Base-by-base conservation (phyloP, 2,329 filamentous ascomycete genomes). In the Lasiodiplodia sp. region DNA sequence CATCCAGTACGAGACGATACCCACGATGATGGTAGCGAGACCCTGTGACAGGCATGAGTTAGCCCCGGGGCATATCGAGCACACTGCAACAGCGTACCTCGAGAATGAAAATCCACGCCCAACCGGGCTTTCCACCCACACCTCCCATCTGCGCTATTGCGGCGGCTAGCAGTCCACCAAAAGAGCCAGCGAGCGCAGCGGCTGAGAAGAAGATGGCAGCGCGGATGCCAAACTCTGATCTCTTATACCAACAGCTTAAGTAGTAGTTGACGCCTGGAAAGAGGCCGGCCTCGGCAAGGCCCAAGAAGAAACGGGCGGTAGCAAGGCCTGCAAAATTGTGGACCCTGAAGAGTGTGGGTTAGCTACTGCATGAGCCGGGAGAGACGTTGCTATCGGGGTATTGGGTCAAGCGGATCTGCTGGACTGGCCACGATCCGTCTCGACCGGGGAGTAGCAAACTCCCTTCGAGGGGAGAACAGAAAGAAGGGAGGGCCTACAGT, bases 191-290 rank as follows among this genome's bases (percentile, higher is more conserved):
- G 0, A 96, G 80, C 0, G 93, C 92, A 0, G 93, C 92, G 0
- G 92, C 91, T 0, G 91, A 93, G 82, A 96, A 96, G 83, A 96
- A 95, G 68, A 94, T 88, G 16, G 92, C 91, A 70, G 91, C 89
- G 44, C 93, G 88, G n/a, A 93, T 85, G 62, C 92, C 93, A 67
- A 96, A 91, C 74, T 96, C 93, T 18, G 85, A 87, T 44, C 92
- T 86, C 75, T 88, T 91, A 74, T 96, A 97, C 93, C 93, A 96
- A 76, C 91, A 94, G 0, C 89, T 92, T 0, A 96, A 85, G 75
- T 94, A 94, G 78, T 93, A 95, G 72, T 91, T 92, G 18, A 94
- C 87, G 2, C 83, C 83, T 0, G 83, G 84, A 63, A 86, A 85
- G 0, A 95, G 83, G 7, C 92, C 92, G 10, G 92, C 84, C 77